These are phyloP conservation scores for Fusarium nurragi DNA, from an alignment of 2,329 filamentous ascomycete genomes.

Conservation along the genomic window DNA sequence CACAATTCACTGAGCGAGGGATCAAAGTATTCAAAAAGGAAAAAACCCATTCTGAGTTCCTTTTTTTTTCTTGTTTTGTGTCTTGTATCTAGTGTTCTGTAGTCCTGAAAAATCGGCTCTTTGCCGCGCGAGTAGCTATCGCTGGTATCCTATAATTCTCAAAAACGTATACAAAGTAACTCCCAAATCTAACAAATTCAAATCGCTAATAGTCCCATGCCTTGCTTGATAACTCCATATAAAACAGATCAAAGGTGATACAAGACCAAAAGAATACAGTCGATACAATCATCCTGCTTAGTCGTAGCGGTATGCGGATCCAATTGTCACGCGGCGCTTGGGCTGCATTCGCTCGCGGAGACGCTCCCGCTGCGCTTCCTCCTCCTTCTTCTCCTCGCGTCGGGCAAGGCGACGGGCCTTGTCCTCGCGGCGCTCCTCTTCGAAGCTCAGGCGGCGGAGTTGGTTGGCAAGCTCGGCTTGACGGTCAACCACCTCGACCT, in stretches of 20 bases:
- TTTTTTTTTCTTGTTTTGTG: slow-evolving; percentile 32
- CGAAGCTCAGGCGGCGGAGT: slow-evolving; percentile 48
- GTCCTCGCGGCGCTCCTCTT: slow-evolving; percentile 47
- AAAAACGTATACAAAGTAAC: slow-evolving; percentile 4
- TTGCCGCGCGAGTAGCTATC: slow-evolving; percentile 4
- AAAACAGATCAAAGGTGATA: slow-evolving; percentile 31
- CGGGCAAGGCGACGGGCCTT: slow-evolving; percentile 43
- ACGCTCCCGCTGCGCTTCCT: slow-evolving; percentile 53
- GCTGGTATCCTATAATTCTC: slow-evolving; percentile 25
- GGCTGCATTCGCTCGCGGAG: slow-evolving; percentile 55
- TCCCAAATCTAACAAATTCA: slow-evolving; percentile 16
- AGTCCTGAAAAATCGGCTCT: slow-evolving; percentile 21
- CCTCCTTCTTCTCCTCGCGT: slow-evolving; percentile 47
- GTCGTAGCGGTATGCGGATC: slow-evolving; percentile 53
- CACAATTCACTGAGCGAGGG: background rate
- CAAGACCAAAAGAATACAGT: slow-evolving; percentile 30
- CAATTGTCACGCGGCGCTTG: slow-evolving; percentile 50
- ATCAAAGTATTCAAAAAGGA: slow-evolving; percentile 10
- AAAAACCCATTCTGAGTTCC: slow-evolving; percentile 29
- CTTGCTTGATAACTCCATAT: slow-evolving; percentile 13
- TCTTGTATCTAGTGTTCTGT: slow-evolving; percentile 38
- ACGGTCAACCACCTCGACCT: slow-evolving; percentile 33
- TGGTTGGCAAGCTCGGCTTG: slow-evolving; percentile 50
- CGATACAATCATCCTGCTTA: slow-evolving; percentile 39
- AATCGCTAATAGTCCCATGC: slow-evolving; percentile 29